phyloP scores from a whole-genome alignment of 352 stramenopile species.

The Phytophthora crassamura region DNA sequence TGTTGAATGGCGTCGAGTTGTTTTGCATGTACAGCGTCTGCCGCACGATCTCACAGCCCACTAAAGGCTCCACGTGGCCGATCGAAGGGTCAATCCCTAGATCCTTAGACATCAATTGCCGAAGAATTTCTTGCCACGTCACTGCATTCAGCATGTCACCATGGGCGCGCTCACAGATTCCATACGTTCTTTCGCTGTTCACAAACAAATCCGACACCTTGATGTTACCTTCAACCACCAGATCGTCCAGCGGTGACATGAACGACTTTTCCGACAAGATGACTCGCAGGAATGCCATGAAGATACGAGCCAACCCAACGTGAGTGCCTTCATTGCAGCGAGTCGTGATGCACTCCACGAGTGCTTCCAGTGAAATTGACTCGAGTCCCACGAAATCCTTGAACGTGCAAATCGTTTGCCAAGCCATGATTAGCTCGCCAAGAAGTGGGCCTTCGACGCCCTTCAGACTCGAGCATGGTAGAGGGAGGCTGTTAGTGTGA shows the following conservation, averaged over 20 bases:
- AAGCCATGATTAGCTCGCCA: conserved; percentile 81
- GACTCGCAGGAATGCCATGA: conserved; percentile 72
- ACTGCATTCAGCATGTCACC: conserved; percentile 79
- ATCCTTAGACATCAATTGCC: conserved; percentile 84
- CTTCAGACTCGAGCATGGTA: conserved; percentile 49
- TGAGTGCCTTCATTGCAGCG: conserved; percentile 51
- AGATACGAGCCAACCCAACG: conserved; percentile 66
- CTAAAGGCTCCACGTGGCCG: conserved; percentile 71
- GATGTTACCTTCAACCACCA: conserved; percentile 83
- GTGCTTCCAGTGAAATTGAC: conserved; percentile 65
- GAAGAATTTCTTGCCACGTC: conserved; percentile 88
- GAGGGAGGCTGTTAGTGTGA: conserved; percentile 40
- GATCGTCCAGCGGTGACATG: conserved; percentile 74
- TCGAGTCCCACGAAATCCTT: conserved; percentile 72
- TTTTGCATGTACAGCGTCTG: conserved; percentile 87
- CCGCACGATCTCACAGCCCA: conserved; percentile 82
- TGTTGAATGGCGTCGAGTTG: conserved; percentile 81
- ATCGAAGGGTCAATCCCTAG: conserved; percentile 78
- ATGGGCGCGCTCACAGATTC: conserved; percentile 72
- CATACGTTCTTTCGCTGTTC: conserved; percentile 76
- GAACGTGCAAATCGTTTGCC: conserved; percentile 82
- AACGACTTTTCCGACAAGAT: conserved; percentile 85
- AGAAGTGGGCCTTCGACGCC: conserved; percentile 64
- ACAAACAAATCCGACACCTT: conserved; percentile 83
- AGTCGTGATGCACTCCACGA: conserved; percentile 60